Conservation (phyloP, 2,329 filamentous ascomycete genomes). For the Dothideomycetes sp. region DNA sequence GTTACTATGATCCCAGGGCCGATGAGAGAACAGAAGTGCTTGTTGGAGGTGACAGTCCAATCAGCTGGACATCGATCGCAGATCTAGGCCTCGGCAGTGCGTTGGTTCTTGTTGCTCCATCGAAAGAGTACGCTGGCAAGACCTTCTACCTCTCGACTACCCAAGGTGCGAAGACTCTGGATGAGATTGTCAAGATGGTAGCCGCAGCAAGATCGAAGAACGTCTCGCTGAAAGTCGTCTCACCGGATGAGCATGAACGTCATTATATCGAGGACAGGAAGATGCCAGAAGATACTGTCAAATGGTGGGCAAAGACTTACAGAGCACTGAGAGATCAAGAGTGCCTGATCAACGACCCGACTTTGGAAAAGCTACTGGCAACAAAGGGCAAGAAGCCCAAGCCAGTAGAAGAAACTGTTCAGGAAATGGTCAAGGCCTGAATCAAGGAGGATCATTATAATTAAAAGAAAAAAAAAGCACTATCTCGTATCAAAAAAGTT, state of each 20-base stretch:
- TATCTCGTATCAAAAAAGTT: too few species aligned
- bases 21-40: conserved; percentile 30
- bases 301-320: conserved; percentile 40
- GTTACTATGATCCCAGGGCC: conserved; percentile 30
- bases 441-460: background rate
- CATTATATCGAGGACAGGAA: conserved; percentile 31
- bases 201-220: conserved; percentile 22
- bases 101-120: conserved; percentile 27
- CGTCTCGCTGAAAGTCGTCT: conserved; percentile 29
- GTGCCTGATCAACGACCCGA: conserved; percentile 34
- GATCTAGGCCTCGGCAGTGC: conserved; percentile 38
- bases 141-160: conserved; percentile 31
- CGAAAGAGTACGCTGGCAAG: conserved; percentile 26
- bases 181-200: conserved; percentile 24
- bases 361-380: conserved; percentile 31
- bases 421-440: conserved; percentile 27
- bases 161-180: conserved; percentile 19
- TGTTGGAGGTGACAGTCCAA: conserved; percentile 32
- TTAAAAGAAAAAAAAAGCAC: conserved; percentile 1
- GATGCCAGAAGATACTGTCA: conserved; percentile 30
- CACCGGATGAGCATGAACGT: conserved; percentile 32
- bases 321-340: conserved; percentile 35
- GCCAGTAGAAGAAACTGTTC: conserved; percentile 31
- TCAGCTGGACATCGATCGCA: conserved; percentile 36
- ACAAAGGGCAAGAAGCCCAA: conserved; percentile 29